These are phyloP conservation scores for Elongisporangium senticosum DNA, from an alignment of 352 stramenopile genomes.

Conservation along the genomic window DNA sequence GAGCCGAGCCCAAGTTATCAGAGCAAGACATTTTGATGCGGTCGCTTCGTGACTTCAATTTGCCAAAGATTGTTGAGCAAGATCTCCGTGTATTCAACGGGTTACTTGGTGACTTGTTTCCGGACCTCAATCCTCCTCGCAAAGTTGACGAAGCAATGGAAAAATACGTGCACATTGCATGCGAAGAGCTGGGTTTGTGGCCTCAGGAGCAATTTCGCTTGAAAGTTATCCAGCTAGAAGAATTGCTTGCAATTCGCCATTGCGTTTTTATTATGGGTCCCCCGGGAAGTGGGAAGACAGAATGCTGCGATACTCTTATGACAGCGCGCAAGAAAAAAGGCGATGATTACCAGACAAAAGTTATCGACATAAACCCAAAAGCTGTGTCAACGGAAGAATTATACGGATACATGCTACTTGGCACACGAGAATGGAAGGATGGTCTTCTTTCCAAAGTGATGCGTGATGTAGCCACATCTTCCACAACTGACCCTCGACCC, in stretches of 20 bases:
- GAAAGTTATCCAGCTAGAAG: constrained; percentile 94
- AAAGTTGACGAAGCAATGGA: constrained; percentile 90
- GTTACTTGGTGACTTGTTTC: constrained; percentile 92
- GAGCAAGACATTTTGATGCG: constrained; percentile 93
- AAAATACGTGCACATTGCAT: constrained; percentile 87
- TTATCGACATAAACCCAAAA: constrained; percentile 93
- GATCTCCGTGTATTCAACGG: constrained; percentile 93
- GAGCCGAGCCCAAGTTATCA: constrained; percentile 86
- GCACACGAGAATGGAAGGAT: constrained; percentile 94
- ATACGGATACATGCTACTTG: constrained; percentile 95
- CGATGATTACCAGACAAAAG: constrained; percentile 55
- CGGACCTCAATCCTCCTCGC: constrained; percentile 77
- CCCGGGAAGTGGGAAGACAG: constrained; percentile 89
- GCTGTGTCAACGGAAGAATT: constrained; percentile 94
- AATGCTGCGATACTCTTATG: constrained; percentile 90
- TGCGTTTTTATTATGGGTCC: constrained; percentile 96
- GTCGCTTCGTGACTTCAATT: constrained; percentile 94
- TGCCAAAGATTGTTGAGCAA: constrained; percentile 93
- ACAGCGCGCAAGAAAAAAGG: constrained; percentile 72
- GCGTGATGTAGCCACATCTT: constrained; percentile 81
- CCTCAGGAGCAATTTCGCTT: constrained; percentile 91
- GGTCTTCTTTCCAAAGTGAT: constrained; percentile 93
- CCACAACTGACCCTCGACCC: constrained; percentile 48
- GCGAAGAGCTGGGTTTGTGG: constrained; percentile 82
- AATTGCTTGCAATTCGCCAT: constrained; percentile 92